Evolutionary conservation across 2,329 filamentous ascomycete species (phyloP).

Genomic region (Pestalotiopsis sp.): DNA sequence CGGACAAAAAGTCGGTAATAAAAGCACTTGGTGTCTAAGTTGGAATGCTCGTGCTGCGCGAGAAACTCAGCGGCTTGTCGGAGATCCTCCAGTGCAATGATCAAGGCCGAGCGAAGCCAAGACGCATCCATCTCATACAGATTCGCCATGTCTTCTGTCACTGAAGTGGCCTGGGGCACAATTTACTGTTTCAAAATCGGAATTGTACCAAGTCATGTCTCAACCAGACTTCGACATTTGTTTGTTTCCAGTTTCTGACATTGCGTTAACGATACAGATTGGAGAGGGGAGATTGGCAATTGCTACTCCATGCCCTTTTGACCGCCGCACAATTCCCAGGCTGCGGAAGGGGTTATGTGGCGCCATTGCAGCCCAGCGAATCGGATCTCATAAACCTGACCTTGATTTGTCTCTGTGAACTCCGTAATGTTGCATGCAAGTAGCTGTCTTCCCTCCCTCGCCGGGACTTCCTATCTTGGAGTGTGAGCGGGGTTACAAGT

Average conservation of each 20-base stretch:
- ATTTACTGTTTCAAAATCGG: too few species aligned
- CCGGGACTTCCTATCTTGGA: not conserved
- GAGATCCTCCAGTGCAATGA: not conserved
- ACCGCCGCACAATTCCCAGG: not conserved
- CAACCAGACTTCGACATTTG: too few species aligned
- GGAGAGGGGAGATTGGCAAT: too few species aligned
- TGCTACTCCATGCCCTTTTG: too few species aligned
- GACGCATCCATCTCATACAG: not conserved
- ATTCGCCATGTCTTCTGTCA: not conserved
- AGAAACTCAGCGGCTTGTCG: not conserved
- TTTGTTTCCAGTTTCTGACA: too few species aligned
- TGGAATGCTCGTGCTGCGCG: not conserved
- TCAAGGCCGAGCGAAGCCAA: not conserved
- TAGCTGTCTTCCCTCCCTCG: not conserved
- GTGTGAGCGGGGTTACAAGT: not conserved
- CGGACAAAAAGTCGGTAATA: not conserved
- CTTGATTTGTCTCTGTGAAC: too few species aligned
- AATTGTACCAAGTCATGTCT: too few species aligned
- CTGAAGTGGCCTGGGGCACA: not conserved
- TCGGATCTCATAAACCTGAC: too few species aligned
- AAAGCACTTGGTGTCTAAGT: not conserved
- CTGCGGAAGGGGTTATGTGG: too few species aligned
- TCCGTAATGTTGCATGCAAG: not conserved
- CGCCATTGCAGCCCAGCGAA: not conserved
- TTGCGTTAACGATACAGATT: too few species aligned